Evolutionary conservation across 2,329 filamentous ascomycete species (phyloP).

Genomic region (Penicillium occitanis): DNA sequence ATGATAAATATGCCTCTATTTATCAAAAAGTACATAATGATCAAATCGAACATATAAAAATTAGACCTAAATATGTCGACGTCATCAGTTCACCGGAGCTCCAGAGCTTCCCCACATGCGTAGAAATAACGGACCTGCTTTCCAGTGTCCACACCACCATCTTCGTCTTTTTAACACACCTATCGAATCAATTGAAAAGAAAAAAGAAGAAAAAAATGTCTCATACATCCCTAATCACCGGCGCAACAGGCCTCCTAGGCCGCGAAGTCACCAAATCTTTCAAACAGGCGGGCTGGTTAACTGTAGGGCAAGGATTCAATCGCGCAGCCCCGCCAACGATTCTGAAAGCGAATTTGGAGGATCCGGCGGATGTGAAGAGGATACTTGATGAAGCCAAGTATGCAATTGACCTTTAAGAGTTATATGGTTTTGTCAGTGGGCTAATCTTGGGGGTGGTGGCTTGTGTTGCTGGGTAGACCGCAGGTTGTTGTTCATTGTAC

Average conservation of each 20-base stretch:
- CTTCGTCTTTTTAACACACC: neutral
- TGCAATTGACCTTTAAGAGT: neutral
- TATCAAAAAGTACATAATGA: neutral
- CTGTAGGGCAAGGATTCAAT: conserved; percentile 71
- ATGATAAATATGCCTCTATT: neutral
- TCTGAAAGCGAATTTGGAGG: conserved; percentile 56
- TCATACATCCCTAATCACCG: conserved; percentile 71
- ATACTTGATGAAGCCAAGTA: conserved; percentile 56
- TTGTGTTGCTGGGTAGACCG: conserved; percentile 52
- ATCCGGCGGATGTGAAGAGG: conserved; percentile 46
- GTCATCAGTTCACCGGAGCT: conserved; percentile 15
- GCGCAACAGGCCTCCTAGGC: conserved; percentile 80
- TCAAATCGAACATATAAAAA: neutral
- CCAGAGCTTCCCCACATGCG: conserved; percentile 7
- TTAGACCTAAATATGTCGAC: conserved; percentile 16
- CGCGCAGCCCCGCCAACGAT: conserved; percentile 70
- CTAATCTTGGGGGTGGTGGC: neutral
- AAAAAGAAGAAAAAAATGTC: conserved; percentile 29
- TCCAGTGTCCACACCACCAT: neutral
- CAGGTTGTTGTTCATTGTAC: conserved; percentile 78
- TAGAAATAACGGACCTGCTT: conserved; percentile 5
- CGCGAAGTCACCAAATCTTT: conserved; percentile 75
- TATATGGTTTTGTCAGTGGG: neutral
- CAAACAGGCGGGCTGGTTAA: conserved; percentile 64
- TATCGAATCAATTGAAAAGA: neutral